A percentile compares a stretch with the other conserved stretches of the same genome.
Conservation (phyloP, 106 monocot genomes). For the Agapanthus africanus region DNA sequence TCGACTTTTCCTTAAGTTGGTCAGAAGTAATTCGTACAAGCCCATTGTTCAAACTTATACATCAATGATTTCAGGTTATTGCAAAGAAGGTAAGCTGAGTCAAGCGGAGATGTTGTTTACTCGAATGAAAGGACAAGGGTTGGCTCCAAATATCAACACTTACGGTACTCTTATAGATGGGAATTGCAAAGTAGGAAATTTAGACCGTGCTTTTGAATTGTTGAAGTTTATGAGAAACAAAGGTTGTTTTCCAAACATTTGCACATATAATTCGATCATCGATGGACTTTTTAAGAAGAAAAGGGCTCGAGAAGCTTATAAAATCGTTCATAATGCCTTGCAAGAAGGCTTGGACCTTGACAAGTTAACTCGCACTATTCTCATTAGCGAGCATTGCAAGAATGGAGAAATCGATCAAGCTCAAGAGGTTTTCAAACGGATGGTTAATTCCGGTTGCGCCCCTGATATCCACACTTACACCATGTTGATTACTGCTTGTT, state of each 20-base stretch:
- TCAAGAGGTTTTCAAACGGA: conserved; percentile 60
- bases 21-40: conserved; percentile 75
- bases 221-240: conserved; percentile 53
- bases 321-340: conserved; percentile 29
- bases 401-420: conserved; percentile 36
- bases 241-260: conserved; percentile 62
- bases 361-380: conserved; percentile 71
- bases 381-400: conserved; percentile 77
- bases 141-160: conserved; percentile 70
- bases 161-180: conserved; percentile 77
- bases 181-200: conserved; percentile 72
- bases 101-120: conserved; percentile 81
- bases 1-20: conserved; percentile 87
- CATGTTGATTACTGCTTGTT: conserved; percentile 49
- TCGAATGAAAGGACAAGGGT: conserved; percentile 75
- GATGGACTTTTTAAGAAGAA: conserved; percentile 70
- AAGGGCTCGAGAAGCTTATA: conserved; percentile 49
- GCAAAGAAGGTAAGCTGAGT: conserved; percentile 70
- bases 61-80: conserved; percentile 89
- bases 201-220: conserved; percentile 49
- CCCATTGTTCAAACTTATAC: conserved; percentile 87
- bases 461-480: conserved; percentile 79
- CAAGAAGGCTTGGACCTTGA: conserved; percentile 53
- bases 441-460: conserved; percentile 43
- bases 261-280: conserved; percentile 70